Evolutionary conservation across 495 filamentous ascomycete species (phyloP), one percentile per base, ranked within the genome.

Genomic region (Bathelium albidoporum): DNA sequence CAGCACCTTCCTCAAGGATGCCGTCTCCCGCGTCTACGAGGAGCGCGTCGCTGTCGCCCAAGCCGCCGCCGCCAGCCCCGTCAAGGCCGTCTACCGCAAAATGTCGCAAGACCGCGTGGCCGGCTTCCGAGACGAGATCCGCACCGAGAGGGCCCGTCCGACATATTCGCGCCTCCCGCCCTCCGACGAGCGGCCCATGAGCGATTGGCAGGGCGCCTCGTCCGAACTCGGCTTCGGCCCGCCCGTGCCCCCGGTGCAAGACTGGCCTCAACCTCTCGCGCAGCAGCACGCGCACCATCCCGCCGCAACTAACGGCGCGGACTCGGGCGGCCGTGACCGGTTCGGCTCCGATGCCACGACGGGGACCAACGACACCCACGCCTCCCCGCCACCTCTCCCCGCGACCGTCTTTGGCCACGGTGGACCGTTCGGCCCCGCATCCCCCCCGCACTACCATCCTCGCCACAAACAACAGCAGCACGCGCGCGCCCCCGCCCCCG

Each of bases 1-100:
- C n/a, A 75, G 77, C 11, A 82, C 79, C 12, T 88, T 88, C 69
- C 76, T 88, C 61, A 83, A 85, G 64, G 83, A 87, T 72, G 83
- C 84, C 0, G 75, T 87, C 20, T 76, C 79, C 1, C 80, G 79
- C 34, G 78, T 83, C 32, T 88, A 87, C 70, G 79, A 83, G 62
- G 78, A 80, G 34, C 75, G 75, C 32, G 73, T 81, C 45, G 73
- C 73, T 7, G 62, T 62, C 28, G 67, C 58, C 64, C 68, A 62
- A 52, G 73, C 73, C 9, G 63, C 62, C 28, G 66, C 58, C 62
- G 69, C 63, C 49, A 59, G 55, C 41, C 58, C 58, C 62, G 59
- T 43, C 7, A 70, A 68, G 28, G 70, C 74, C 61, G 28, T 69
- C 16, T 66, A 64, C 60, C 73, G 71, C 44, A 69, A 70, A 31